phyloP scores from a whole-genome alignment of 257 asterid species.

The Osmanthus fragrans region DNA sequence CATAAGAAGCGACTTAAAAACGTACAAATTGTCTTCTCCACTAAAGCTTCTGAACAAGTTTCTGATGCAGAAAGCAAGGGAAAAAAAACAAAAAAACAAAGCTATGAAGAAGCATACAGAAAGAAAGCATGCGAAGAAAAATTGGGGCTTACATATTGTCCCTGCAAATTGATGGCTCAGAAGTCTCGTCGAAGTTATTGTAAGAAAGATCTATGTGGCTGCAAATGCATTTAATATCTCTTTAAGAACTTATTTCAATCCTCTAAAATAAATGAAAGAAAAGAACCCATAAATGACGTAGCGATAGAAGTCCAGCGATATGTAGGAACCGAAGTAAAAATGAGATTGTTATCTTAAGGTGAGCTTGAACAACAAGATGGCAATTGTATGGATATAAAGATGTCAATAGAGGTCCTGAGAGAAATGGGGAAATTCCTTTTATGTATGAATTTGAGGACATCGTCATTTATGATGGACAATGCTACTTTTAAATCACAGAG shows the following conservation, averaged over 20 bases:
- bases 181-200: conserved; percentile 47
- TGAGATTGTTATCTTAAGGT: not conserved
- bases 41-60: conserved; percentile 57
- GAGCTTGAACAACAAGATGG: no score
- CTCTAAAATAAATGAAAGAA: not conserved
- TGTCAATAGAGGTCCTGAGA: not conserved
- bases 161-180: conserved; percentile 35
- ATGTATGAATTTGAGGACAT: no score
- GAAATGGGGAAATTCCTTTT: no score
- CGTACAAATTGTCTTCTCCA: conserved; percentile 39
- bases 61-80: conserved; percentile 37
- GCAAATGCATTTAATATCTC: conserved; percentile 15
- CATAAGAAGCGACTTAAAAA: conserved; percentile 3
- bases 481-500: not conserved
- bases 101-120: not conserved
- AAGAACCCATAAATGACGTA: not conserved
- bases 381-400: no score
- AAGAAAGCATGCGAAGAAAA: not conserved
- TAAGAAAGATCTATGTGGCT: conserved; percentile 61
- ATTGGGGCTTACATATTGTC: conserved; percentile 44
- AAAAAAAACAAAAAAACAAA: not conserved
- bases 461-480: not conserved
- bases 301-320: no score
- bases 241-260: conserved; percentile 4
- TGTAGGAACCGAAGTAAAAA: no score